Evolutionary conservation across 2,329 filamentous ascomycete genomes (phyloP), one percentile per base, ranked within the genome.

Genomic region (Claviceps africana): DNA sequence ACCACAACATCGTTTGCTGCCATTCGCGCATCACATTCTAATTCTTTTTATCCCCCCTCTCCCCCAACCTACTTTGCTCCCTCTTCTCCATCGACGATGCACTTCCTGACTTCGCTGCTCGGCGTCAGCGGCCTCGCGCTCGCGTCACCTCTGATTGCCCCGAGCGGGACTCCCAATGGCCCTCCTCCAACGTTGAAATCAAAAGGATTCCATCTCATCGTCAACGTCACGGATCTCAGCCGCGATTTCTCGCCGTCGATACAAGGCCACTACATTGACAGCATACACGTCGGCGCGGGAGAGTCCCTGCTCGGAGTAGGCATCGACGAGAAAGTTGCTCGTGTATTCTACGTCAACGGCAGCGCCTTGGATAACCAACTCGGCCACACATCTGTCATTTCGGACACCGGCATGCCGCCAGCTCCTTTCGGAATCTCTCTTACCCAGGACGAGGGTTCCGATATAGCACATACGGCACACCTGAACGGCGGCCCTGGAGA

Each of bases 291-390:
- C 7, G 72, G 72, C 37, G 69, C 73, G 0, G 72, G 68, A 1
- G 53, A 64, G 10, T 67, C 65, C 51, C 65, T 68, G 2, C 70
- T 68, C 9, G 66, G 70, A 1, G 61, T 73, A 13, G 54, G 57
- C 2, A 54, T 57, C 21, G 57, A 61, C 30, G 21, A 46, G n/a
- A 56, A 56, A 8, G 51, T 8, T 9, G 8, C 54, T 8, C 62
- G 62, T 35, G 55, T 71, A 53, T 77, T 77, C 59, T 77, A 76
- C 67, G 63, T 72, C 53, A 77, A 78, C 57, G 72, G 70, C 57
- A 74, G 73, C 13, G 64, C 64, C 13, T 53, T 60, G 7, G 65
- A 71, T 40, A 56, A 67, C 7, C 56, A 58, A 19, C 60, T 33
- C 22, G 52, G 31, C n/a, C 33, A 15, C 11, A 47, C 52, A 40